Percentiles rank a stretch among this genome's conserved stretches.
phyloP scores from a whole-genome alignment of 2,329 filamentous ascomycete species.

The Cladophialophora yegresii region DNA sequence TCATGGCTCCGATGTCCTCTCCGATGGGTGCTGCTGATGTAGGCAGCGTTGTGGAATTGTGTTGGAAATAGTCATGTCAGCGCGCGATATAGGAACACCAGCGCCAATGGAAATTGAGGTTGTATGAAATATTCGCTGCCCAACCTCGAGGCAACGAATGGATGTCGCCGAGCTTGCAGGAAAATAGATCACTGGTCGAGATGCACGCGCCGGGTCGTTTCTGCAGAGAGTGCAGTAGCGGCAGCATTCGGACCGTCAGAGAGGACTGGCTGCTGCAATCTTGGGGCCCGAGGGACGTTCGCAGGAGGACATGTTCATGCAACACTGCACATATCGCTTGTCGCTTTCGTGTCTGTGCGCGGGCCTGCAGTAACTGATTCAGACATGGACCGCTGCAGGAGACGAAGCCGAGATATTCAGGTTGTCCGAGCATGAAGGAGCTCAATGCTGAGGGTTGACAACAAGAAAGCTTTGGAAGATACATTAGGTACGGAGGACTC shows the following conservation, averaged over 20 bases:
- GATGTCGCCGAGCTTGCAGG: constrained; percentile 10
- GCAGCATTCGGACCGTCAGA: constrained; percentile 16
- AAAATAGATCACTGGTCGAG: constrained; percentile 23
- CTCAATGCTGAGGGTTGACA: background rate
- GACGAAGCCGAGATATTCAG: background rate
- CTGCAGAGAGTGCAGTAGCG: constrained; percentile 30
- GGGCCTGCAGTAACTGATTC: background rate
- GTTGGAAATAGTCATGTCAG: background rate
- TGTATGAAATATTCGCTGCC: constrained; percentile 23
- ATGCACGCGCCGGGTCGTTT: constrained; percentile 10
- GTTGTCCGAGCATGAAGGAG: background rate
- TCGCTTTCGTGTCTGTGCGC: constrained; percentile 2
- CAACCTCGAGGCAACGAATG: constrained; percentile 33
- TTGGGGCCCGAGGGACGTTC: constrained; percentile 1
- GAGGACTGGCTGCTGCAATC: constrained; percentile 8
- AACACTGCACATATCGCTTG: constrained; percentile 14
- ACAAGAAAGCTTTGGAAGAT: background rate
- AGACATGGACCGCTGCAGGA: background rate
- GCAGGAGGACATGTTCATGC: background rate
- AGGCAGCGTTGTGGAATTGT: constrained; percentile 12
- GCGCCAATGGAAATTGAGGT: constrained; percentile 22
- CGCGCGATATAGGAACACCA: constrained; percentile 21
- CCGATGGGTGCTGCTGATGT: constrained; percentile 4
- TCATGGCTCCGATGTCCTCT: constrained; percentile 24
- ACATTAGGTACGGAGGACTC: background rate